These are phyloP conservation scores for Acorus gramineus DNA, from an alignment of 106 monocot species.

Conservation along the genomic window DNA sequence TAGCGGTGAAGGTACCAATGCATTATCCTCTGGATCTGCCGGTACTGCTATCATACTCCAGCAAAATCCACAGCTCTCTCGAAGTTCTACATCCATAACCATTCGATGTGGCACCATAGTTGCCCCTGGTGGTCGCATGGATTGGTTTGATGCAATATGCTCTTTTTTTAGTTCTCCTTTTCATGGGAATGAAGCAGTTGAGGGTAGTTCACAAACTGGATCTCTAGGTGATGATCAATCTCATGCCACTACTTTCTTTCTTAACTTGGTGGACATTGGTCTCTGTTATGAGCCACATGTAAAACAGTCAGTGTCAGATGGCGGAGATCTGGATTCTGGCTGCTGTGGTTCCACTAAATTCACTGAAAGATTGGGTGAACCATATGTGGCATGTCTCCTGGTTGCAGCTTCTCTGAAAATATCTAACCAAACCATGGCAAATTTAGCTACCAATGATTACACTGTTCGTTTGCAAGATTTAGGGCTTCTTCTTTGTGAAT, in stretches of 20 bases:
- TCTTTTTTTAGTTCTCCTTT: constrained; percentile 45
- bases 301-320: not conserved
- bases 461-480: constrained; percentile 60
- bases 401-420: constrained; percentile 79
- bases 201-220: constrained; percentile 12
- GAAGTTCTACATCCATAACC: constrained; percentile 52
- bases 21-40: constrained; percentile 51
- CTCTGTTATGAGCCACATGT: constrained; percentile 74
- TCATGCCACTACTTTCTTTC: constrained; percentile 44
- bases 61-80: constrained; percentile 32
- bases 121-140: constrained; percentile 86
- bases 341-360: constrained; percentile 9
- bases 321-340: constrained; percentile 13
- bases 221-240: constrained; percentile 6
- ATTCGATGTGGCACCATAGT: constrained; percentile 65
- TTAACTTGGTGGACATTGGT: constrained; percentile 82
- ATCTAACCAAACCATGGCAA: constrained; percentile 23
- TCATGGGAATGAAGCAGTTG: constrained; percentile 8
- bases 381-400: constrained; percentile 52
- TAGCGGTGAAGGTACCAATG: constrained; percentile 72
- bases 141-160: constrained; percentile 68
- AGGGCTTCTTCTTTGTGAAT: constrained; percentile 62
- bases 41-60: constrained; percentile 52
- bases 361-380: constrained; percentile 12
- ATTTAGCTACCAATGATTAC: constrained; percentile 27